Percentiles rank a stretch among this genome's conserved stretches.
Evolutionary conservation across 108 stramenopile genomes (phyloP).

Genomic region (Nitzschia sp.): DNA sequence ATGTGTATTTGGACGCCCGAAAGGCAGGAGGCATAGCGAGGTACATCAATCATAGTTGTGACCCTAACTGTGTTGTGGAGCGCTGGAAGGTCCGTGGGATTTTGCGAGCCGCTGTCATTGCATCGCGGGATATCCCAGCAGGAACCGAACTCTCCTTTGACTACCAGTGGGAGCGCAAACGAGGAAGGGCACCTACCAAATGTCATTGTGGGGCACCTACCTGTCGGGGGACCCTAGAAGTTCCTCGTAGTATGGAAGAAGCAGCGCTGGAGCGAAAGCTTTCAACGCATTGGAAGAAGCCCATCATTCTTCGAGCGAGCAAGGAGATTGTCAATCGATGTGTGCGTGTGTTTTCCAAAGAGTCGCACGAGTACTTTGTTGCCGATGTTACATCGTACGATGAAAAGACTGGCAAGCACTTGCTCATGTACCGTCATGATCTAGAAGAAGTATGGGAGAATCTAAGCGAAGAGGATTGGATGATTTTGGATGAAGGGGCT

Average conservation of each 20-base stretch:
- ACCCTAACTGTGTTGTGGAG: conserved; percentile 92
- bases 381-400: conserved; percentile 82
- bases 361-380: conserved; percentile 64
- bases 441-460: conserved; percentile 78
- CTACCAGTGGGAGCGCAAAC: conserved; percentile 90
- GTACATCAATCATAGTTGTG: conserved; percentile 97
- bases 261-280: conserved; percentile 55
- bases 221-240: conserved; percentile 94
- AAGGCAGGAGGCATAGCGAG: conserved; percentile 88
- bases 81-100: conserved; percentile 89
- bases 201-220: conserved; percentile 89
- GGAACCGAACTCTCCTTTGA: conserved; percentile 97
- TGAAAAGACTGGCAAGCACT: conserved; percentile 55
- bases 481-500: conserved; percentile 76
- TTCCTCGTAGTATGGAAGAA: conserved; percentile 59
- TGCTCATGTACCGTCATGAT: conserved; percentile 69
- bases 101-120: conserved; percentile 83
- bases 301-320: conserved; percentile 41
- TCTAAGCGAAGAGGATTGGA: conserved; percentile 70
- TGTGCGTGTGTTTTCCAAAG: conserved; percentile 66
- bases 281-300: conserved; percentile 63
- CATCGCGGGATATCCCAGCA: conserved; percentile 69
- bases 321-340: conserved; percentile 76
- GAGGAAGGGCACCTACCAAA: conserved; percentile 86
- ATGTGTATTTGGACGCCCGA: conserved; percentile 93